A percentile compares a stretch with the other conserved stretches of the same genome.
These are phyloP conservation scores for Tetrapisispora pingtungensis DNA, from an alignment of 805 yeast genomes.

Conservation along the genomic window DNA sequence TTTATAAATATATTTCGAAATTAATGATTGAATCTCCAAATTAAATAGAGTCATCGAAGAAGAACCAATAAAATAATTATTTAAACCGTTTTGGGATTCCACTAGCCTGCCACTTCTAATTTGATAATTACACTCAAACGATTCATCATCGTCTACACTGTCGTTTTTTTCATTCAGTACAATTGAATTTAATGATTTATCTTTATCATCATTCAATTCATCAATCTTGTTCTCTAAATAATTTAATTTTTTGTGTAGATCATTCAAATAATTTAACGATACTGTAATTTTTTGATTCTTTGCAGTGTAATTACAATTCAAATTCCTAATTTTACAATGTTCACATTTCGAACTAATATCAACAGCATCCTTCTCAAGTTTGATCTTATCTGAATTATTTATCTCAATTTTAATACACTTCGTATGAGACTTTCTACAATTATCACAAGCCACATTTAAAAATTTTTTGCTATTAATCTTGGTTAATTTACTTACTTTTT, in stretches of 20 bases:
- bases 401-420: conserved; percentile 59
- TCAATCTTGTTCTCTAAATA: background rate
- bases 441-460: conserved; percentile 37
- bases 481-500: background rate
- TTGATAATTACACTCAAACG: conserved; percentile 60
- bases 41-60: conserved; percentile 79
- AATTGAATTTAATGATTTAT: too few species aligned
- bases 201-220: background rate
- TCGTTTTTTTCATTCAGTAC: too few species aligned
- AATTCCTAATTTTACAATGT: conserved; percentile 44
- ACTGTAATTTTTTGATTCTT: conserved; percentile 66
- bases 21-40: conserved; percentile 60
- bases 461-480: conserved; percentile 7
- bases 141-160: conserved; percentile 25
- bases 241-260: conserved; percentile 36
- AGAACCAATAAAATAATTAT: conserved; percentile 61
- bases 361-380: too few species aligned
- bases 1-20: conserved; percentile 30
- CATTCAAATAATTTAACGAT: conserved; percentile 57
- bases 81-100: conserved; percentile 64
- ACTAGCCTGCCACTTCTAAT: conserved; percentile 64
- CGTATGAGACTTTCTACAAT: conserved; percentile 64
- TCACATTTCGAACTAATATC: conserved; percentile 38
- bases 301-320: conserved; percentile 60
- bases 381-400: too few species aligned